Evolutionary conservation across 768 basidiomycete genomes (phyloP).

Genomic region (Lactarius evosmus): DNA sequence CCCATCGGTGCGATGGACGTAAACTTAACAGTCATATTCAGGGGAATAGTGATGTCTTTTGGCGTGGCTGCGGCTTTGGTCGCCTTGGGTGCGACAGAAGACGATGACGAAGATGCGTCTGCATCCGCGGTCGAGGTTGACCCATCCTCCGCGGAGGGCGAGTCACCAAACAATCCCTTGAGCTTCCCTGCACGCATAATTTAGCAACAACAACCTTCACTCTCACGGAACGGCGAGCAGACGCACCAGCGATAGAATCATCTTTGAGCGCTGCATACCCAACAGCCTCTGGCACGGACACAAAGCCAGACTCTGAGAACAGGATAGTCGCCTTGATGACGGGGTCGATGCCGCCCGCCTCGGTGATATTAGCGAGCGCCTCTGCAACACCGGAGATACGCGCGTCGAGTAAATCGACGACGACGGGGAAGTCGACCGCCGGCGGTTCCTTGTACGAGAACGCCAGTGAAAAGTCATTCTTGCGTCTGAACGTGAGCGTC

Average conservation of each 20-base stretch:
- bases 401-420: conserved; percentile 69
- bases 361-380: conserved; percentile 80
- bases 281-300: conserved; percentile 75
- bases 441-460: conserved; percentile 70
- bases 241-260: conserved; percentile 67
- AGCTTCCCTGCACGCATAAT: conserved; percentile 59
- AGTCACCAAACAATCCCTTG: conserved; percentile 79
- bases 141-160: conserved; percentile 35
- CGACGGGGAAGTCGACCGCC: conserved; percentile 66
- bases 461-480: conserved; percentile 75
- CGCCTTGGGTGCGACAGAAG: conserved; percentile 30
- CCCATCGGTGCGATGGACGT: conserved; percentile 74
- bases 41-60: conserved; percentile 61
- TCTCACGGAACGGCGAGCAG: neutral
- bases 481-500: conserved; percentile 80
- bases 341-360: conserved; percentile 74
- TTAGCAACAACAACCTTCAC: conserved; percentile 4
- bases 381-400: conserved; percentile 69
- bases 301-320: conserved; percentile 84
- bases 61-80: conserved; percentile 25
- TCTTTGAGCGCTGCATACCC: conserved; percentile 80
- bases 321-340: conserved; percentile 82
- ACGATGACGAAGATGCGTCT: conserved; percentile 31
- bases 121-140: conserved; percentile 40
- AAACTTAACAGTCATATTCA: conserved; percentile 62